Evolutionary conservation across 2,329 filamentous ascomycete genomes (phyloP).

Genomic region (Cephalotrichum gorgonifer): DNA sequence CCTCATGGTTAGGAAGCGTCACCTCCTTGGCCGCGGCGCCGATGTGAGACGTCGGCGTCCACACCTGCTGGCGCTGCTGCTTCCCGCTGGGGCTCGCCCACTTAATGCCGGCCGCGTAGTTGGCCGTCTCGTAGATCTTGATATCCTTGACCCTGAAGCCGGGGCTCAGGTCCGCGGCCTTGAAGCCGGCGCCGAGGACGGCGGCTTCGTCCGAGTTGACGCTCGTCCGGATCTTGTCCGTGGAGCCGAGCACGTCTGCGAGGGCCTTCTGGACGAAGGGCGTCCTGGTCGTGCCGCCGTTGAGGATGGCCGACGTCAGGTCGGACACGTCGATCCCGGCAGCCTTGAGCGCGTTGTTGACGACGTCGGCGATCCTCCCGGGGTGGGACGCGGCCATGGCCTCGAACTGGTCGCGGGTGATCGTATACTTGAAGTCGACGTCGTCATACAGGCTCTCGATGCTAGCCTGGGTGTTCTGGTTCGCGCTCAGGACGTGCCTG

Average conservation of each 20-base stretch:
- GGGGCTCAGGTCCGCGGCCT: conserved; percentile 82
- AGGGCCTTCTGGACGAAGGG: conserved; percentile 90
- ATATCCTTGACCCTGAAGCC: conserved; percentile 99
- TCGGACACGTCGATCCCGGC: conserved; percentile 66
- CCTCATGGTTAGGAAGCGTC: conserved; percentile 69
- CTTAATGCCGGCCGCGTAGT: conserved; percentile 65
- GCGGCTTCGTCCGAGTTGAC: conserved; percentile 97
- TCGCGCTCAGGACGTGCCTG: conserved; percentile 86
- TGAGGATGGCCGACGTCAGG: conserved; percentile 82
- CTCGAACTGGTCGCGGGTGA: conserved; percentile 73
- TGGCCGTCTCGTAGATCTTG: conserved; percentile 63
- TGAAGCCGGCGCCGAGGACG: conserved; percentile 91
- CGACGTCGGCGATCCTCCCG: conserved; percentile 55
- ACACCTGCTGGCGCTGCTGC: conserved; percentile 70
- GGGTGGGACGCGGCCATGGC: conserved; percentile 59
- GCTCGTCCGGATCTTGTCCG: conserved; percentile 78
- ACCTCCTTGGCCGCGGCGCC: conserved; percentile 74
- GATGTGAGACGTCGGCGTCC: conserved; percentile 64
- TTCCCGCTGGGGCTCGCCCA: conserved; percentile 62
- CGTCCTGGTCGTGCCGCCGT: conserved; percentile 81
- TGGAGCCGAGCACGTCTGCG: conserved; percentile 60
- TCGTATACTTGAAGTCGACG: conserved; percentile 86
- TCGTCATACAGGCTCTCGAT: conserved; percentile 91
- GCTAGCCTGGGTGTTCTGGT: conserved; percentile 66
- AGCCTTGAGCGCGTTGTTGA: conserved; percentile 63